These are phyloP conservation scores for Clonostachys chloroleuca DNA, from an alignment of 2,329 filamentous ascomycete species.

Conservation along the genomic window DNA sequence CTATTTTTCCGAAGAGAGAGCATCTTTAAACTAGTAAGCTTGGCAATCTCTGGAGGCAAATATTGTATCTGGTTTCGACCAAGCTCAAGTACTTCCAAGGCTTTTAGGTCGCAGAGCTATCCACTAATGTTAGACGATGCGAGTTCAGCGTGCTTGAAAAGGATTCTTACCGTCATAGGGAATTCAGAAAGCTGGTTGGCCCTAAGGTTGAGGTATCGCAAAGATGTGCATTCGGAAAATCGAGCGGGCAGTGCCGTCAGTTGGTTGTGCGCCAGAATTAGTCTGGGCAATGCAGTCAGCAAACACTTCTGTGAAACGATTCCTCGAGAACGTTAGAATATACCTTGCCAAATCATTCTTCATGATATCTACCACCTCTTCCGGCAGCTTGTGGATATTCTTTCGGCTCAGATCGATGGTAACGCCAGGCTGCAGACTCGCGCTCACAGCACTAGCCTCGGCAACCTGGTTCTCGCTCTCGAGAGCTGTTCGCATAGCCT, in stretches of 20 bases:
- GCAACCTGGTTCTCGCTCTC: slow-evolving; percentile 62
- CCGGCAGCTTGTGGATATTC: slow-evolving; percentile 65
- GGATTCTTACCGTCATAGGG: slow-evolving; percentile 44
- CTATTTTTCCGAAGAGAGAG: slow-evolving; percentile 83
- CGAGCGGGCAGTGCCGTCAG: slow-evolving; percentile 64
- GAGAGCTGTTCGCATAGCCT: slow-evolving; percentile 63
- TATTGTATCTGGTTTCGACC: slow-evolving; percentile 79
- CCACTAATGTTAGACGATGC: slow-evolving; percentile 10
- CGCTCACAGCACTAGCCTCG: slow-evolving; percentile 54
- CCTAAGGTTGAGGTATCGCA: slow-evolving; percentile 77
- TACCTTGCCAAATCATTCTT: slow-evolving; percentile 71
- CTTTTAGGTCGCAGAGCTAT: slow-evolving; percentile 79
- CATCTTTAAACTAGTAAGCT: slow-evolving; percentile 81
- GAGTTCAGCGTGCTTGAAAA: background rate
- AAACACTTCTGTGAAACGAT: background rate
- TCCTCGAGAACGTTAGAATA: slow-evolving; percentile 10
- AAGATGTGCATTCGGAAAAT: slow-evolving; percentile 70
- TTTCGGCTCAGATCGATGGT: slow-evolving; percentile 77
- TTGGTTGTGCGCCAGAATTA: slow-evolving; percentile 78
- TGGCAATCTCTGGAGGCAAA: slow-evolving; percentile 75
- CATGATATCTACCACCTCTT: slow-evolving; percentile 71
- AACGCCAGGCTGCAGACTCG: slow-evolving; percentile 62
- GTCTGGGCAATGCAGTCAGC: slow-evolving; percentile 35
- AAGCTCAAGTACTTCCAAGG: slow-evolving; percentile 88
- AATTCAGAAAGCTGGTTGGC: slow-evolving; percentile 69